Conservation (phyloP, 768 basidiomycete genomes). For the Pleurotus ostreatus region DNA sequence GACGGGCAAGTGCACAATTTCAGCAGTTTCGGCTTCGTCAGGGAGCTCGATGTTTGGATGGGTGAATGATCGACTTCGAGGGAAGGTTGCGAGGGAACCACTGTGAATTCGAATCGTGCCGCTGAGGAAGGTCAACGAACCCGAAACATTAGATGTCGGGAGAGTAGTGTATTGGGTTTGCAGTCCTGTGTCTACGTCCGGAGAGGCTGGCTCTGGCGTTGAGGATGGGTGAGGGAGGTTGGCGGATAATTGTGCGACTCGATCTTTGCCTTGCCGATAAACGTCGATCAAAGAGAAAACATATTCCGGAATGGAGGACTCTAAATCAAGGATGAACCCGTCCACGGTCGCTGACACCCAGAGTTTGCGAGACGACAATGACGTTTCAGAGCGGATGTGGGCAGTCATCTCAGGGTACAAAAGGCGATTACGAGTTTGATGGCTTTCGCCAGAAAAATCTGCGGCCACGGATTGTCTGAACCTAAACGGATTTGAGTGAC, state of each 20-base stretch:
- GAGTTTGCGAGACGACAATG: conserved; percentile 45
- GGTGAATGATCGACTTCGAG: conserved; percentile 34
- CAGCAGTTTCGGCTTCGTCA: conserved; percentile 53
- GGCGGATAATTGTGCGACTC: conserved; percentile 64
- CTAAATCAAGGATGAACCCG: conserved; percentile 83
- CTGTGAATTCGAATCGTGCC: conserved; percentile 79
- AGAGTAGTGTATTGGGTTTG: conserved; percentile 32
- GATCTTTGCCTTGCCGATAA: conserved; percentile 76
- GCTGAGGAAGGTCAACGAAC: conserved; percentile 74
- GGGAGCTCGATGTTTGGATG: conserved; percentile 34
- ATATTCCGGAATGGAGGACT: conserved; percentile 74
- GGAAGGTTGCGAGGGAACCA: conserved; percentile 33
- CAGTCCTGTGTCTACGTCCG: conserved; percentile 13
- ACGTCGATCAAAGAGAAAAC: conserved; percentile 83
- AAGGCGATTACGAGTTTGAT: conserved; percentile 67
- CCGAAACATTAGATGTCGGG: conserved; percentile 57
- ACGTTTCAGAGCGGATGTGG: conserved; percentile 55
- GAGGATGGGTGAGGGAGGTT: conserved; percentile 44
- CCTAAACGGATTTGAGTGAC: conserved; percentile 33
- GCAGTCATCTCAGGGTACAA: conserved; percentile 81
- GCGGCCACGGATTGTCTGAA: conserved; percentile 71
- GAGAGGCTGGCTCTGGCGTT: conserved; percentile 17
- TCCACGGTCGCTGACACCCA: conserved; percentile 69
- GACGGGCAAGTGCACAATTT: conserved; percentile 68
- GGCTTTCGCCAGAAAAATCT: conserved; percentile 70